Conservation (phyloP, 2,329 filamentous ascomycete species). For the Hypoxylon sp. region DNA sequence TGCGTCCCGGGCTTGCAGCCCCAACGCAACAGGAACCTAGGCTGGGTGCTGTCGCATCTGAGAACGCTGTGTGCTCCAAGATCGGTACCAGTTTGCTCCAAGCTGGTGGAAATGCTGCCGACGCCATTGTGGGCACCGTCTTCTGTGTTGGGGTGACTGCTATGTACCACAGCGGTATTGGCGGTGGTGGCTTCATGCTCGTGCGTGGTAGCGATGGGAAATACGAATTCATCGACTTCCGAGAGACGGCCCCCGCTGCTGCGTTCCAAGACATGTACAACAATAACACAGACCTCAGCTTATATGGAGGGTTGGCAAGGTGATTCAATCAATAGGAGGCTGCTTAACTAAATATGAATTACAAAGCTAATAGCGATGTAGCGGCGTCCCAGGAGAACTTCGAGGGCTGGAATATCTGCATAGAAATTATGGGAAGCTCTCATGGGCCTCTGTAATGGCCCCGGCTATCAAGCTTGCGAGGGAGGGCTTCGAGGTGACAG, state of each 20-base stretch:
- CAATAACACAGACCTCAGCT: constrained; percentile 73
- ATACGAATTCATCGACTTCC: constrained; percentile 88
- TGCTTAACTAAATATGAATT: neutral
- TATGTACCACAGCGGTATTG: constrained; percentile 87
- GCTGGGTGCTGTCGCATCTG: constrained; percentile 77
- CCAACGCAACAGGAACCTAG: constrained; percentile 43
- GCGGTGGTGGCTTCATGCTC: constrained; percentile 91
- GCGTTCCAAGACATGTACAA: constrained; percentile 86
- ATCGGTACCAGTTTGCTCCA: constrained; percentile 76
- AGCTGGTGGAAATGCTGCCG: constrained; percentile 77
- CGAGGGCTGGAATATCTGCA: constrained; percentile 83
- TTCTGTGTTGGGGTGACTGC: constrained; percentile 82
- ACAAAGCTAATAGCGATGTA: constrained; percentile 51
- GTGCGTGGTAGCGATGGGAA: constrained; percentile 79
- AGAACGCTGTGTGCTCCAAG: constrained; percentile 76
- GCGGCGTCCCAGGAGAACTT: constrained; percentile 78
- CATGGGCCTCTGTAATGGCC: constrained; percentile 76
- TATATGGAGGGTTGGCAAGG: constrained; percentile 78
- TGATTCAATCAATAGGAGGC: constrained; percentile 66
- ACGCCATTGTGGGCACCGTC: constrained; percentile 80
- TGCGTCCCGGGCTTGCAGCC: constrained; percentile 37
- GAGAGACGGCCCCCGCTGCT: constrained; percentile 85
- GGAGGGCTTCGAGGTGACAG: constrained; percentile 78
- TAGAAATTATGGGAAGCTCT: constrained; percentile 72
- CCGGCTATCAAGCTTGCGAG: constrained; percentile 81